Conservation (phyloP, 2,329 filamentous ascomycete species). For the Fusarium sp. region DNA sequence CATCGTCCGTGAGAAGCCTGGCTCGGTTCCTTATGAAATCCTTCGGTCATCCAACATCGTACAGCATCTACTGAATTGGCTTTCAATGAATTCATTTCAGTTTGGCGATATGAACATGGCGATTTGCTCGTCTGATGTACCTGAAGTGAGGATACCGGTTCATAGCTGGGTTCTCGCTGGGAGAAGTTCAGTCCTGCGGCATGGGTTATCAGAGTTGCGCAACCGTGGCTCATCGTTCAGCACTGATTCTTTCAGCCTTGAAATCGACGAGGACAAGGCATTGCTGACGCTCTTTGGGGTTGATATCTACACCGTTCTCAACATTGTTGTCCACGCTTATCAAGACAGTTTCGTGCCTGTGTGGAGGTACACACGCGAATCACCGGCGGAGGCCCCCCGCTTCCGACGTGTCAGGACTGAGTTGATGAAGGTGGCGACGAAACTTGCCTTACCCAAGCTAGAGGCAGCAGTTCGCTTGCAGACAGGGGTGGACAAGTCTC, state of each 20-base stretch:
- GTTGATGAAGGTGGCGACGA: conserved; percentile 85
- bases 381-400: conserved; percentile 73
- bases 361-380: conserved; percentile 83
- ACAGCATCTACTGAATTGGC: conserved; percentile 66
- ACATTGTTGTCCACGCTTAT: conserved; percentile 84
- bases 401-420: conserved; percentile 86
- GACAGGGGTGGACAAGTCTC: conserved; percentile 70
- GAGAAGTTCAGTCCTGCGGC: conserved; percentile 77
- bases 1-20: conserved; percentile 59
- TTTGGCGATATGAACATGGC: conserved; percentile 58
- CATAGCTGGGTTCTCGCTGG: conserved; percentile 85
- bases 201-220: conserved; percentile 69
- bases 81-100: conserved; percentile 55
- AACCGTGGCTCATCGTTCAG: conserved; percentile 37
- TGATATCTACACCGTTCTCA: conserved; percentile 83
- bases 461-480: conserved; percentile 85
- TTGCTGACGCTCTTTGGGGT: conserved; percentile 75
- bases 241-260: conserved; percentile 49
- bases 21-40: conserved; percentile 63
- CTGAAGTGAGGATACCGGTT: conserved; percentile 79
- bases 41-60: conserved; percentile 76
- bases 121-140: conserved; percentile 70
- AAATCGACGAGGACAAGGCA: conserved; percentile 60
- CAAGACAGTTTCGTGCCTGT: conserved; percentile 84
- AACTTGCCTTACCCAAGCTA: conserved; percentile 76